A percentile compares a stretch with the other conserved stretches of the same genome.
Conservation (phyloP, 1,284 basidiomycete genomes). For the Anthracocystis walkeri region DNA sequence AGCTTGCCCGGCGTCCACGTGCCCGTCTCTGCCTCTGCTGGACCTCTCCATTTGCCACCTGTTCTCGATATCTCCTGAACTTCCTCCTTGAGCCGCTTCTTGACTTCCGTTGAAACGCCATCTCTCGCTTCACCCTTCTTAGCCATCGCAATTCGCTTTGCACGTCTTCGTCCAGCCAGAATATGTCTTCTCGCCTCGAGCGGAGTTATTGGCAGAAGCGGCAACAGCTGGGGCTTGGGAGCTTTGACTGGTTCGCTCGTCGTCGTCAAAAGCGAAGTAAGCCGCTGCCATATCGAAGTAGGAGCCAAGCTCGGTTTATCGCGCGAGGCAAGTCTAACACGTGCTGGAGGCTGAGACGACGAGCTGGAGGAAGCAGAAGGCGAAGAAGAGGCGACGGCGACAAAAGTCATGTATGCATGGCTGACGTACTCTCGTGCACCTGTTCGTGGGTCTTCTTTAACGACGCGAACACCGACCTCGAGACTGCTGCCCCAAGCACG, state of each 20-base stretch:
- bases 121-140: conserved; percentile 55
- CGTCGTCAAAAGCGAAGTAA: conserved; percentile 17
- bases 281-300: conserved; percentile 17
- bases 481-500: conserved; percentile 69
- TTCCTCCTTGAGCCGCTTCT: conserved; percentile 56
- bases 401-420: conserved; percentile 71
- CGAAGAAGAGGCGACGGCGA: conserved; percentile 48
- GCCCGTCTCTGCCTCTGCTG: conserved; percentile 28
- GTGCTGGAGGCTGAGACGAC: conserved; percentile 28
- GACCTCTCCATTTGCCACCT: conserved; percentile 35
- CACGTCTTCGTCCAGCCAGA: conserved; percentile 69
- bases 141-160: conserved; percentile 63
- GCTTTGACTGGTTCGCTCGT: conserved; percentile 16
- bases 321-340: conserved; percentile 51
- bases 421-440: conserved; percentile 67
- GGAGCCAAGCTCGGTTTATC: conserved; percentile 16
- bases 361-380: conserved; percentile 19
- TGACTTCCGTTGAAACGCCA: conserved; percentile 47
- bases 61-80: conserved; percentile 48
- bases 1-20: conserved; percentile 37
- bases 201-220: conserved; percentile 62
- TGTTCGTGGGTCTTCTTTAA: conserved; percentile 61
- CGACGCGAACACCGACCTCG: conserved; percentile 70
- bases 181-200: conserved; percentile 70
- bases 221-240: conserved; percentile 54